Percentiles rank a stretch among this genome's conserved stretches.
Evolutionary conservation across 73 alveolate genomes (phyloP).

Genomic region (Stentor roeselii): DNA sequence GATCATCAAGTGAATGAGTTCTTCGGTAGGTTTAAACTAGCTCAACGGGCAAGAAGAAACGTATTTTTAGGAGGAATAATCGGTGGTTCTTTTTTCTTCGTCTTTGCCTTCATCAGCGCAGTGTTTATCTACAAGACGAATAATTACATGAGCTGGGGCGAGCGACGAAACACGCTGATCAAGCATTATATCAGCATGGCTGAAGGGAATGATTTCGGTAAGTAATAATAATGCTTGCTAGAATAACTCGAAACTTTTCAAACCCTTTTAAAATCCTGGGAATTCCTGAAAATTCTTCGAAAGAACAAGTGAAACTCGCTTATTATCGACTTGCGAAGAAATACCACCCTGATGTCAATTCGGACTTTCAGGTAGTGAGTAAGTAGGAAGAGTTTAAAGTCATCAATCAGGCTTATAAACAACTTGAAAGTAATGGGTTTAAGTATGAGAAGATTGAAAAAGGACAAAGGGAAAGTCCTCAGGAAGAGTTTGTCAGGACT

Average conservation of each 20-base stretch:
- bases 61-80: conserved; percentile 7
- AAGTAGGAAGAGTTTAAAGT: conserved; percentile 50
- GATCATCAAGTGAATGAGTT: background rate
- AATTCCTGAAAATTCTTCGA: background rate
- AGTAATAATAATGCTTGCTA: too few relatives aligned
- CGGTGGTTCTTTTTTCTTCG: background rate
- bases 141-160: background rate
- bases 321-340: conserved; percentile 86
- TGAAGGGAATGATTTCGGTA: too few relatives aligned
- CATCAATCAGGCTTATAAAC: conserved; percentile 52
- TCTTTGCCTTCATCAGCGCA: background rate
- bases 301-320: conserved; percentile 71
- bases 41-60: background rate
- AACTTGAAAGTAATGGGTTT: too few relatives aligned
- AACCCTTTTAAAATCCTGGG: too few relatives aligned
- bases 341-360: conserved; percentile 95
- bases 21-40: background rate
- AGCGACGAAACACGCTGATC: background rate
- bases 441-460: too few relatives aligned
- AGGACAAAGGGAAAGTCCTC: too few relatives aligned
- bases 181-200: background rate
- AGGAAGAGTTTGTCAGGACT: too few relatives aligned
- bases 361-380: conserved; percentile 38
- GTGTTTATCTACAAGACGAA: background rate
- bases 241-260: too few relatives aligned